These are phyloP conservation scores for Tetrahymena malaccensis DNA, from an alignment of 73 alveolate species.

Conservation along the genomic window DNA sequence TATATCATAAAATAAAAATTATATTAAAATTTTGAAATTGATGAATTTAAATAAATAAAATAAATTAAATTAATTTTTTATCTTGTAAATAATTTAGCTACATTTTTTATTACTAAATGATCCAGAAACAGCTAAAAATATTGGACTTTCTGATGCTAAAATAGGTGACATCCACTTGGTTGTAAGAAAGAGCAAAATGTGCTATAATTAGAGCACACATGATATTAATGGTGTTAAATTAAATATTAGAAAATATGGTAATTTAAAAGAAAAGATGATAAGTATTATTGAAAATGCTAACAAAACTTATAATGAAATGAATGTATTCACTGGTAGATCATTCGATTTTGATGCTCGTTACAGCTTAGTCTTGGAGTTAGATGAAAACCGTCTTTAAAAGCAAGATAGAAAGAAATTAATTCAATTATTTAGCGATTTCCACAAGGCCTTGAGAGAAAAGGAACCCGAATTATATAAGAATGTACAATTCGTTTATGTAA, in stretches of 20 bases:
- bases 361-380: conserved; percentile 11
- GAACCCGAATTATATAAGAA: conserved; percentile 1
- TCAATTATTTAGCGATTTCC: conserved; percentile 17
- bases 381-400: conserved; percentile 13
- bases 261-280: neutral
- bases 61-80: too few species aligned
- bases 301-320: conserved; percentile 4
- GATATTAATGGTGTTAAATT: neutral
- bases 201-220: neutral
- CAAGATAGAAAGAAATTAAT: conserved; percentile 4
- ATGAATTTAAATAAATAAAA: too few species aligned
- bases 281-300: conserved; percentile 1
- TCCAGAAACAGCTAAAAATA: conserved; percentile 5
- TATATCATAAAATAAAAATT: too few species aligned
- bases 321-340: conserved; percentile 18
- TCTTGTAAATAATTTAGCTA: neutral
- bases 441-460: neutral
- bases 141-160: neutral
- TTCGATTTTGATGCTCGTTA: conserved; percentile 4
- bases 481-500: conserved; percentile 7
- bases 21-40: too few species aligned
- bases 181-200: neutral
- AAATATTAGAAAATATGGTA: neutral
- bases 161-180: neutral
- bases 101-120: neutral